Base-by-base conservation (phyloP, 2,329 filamentous ascomycete species). In the Rhynchosporium graminicola region DNA sequence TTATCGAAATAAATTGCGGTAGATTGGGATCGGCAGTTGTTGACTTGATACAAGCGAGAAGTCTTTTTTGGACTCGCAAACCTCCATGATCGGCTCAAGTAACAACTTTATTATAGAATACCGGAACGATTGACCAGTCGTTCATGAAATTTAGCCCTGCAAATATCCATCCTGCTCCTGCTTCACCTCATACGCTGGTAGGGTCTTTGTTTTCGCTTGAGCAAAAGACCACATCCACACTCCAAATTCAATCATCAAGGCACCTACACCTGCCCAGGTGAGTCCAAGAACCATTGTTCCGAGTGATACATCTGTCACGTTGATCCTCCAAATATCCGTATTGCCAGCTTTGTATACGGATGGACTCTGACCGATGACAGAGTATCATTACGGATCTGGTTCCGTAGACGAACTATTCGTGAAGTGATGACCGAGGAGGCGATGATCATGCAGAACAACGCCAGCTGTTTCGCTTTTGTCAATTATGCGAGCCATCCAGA, bases 381-480 rank as follows among this genome's bases (percentile, higher is more conserved):
- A 2, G 47, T 58, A n/a, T 62, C 29, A 29, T 62, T n/a, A 26
- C 40, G 29, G 38, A 59, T 47, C 40, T 58, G 55, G 26, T 59
- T 36, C 5, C 40, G 28, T 13, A 62, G 55, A 20, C 42, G 47
- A 31, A 31, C 15, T 40, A 57, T 62, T 51, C 59, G 60, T 20
- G 40, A 13, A 26, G 55, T 62, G 4, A 62, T 38, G 6, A 55
- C 38, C 13, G 55, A 31, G 6, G 60, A 62, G 13, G 55, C 48
- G 26, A 47, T 20, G 10, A 59, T 29, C 20, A 62, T 46, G 47
- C 52, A 62, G 20, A 62, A 15, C 5, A 47, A 42, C 20, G 60
- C 46, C 5, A 59, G 15, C 60, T 62, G 13, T 31, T 20, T 28
- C 2, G 13, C 15, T 12, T 31, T 5, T 4, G 38, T 60, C 38